These are phyloP conservation scores for Cicer yamashitae DNA, from an alignment of 306 rosid genomes.

Conservation along the genomic window DNA sequence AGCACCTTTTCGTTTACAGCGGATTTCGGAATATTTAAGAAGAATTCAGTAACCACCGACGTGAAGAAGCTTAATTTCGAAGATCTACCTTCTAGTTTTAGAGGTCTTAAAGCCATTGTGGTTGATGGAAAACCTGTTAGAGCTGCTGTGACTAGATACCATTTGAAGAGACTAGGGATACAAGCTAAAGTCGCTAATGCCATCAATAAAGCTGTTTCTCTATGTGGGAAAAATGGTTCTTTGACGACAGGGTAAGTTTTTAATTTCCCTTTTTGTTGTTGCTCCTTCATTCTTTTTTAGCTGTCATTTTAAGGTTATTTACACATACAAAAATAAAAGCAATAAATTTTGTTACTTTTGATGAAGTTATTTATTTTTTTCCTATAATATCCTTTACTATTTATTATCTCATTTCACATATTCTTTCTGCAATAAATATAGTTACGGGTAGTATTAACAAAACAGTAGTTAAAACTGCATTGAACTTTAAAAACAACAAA, in stretches of 20 bases:
- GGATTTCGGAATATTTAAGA: constrained; percentile 65
- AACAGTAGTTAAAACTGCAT: too few relatives aligned
- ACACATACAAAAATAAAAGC: too few relatives aligned
- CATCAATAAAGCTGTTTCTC: constrained; percentile 65
- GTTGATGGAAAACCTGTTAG: constrained; percentile 93
- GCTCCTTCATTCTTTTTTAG: too few relatives aligned
- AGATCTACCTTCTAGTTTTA: constrained; percentile 80
- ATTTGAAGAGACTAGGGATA: constrained; percentile 93
- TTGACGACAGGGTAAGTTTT: constrained; percentile 62
- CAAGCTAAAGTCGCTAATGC: constrained; percentile 63
- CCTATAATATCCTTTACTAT: too few relatives aligned
- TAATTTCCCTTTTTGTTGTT: constrained; percentile 2
- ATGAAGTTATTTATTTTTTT: too few relatives aligned
- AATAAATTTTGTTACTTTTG: too few relatives aligned
- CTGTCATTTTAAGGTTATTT: too few relatives aligned
- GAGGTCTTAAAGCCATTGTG: constrained; percentile 81
- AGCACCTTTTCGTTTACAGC: constrained; percentile 95
- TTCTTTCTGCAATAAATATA: too few relatives aligned
- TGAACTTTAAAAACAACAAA: too few relatives aligned
- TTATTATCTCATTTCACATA: too few relatives aligned
- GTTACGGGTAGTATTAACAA: too few relatives aligned
- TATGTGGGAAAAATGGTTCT: constrained; percentile 71
- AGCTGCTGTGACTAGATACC: constrained; percentile 92
- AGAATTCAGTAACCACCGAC: constrained; percentile 50
- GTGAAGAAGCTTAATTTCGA: constrained; percentile 72